Evolutionary conservation across 257 asterid species (phyloP), one percentile per base, ranked within the genome.

Genomic region (Oldenlandia corymbosa): DNA sequence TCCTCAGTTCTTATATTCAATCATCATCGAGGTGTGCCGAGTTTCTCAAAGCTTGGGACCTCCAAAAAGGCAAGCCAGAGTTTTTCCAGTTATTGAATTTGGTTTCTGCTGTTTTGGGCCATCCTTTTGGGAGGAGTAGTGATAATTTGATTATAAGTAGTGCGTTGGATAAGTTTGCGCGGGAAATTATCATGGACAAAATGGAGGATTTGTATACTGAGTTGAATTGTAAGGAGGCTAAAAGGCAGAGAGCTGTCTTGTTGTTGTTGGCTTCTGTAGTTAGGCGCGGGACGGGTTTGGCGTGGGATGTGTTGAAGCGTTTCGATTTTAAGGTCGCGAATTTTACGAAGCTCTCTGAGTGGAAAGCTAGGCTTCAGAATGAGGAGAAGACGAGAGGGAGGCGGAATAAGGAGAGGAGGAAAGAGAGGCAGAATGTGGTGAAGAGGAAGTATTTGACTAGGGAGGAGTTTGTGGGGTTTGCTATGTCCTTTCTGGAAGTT

Each of bases 401-500:
- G n/a, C n/a, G n/a, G n/a, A n/a, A n/a, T n/a, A n/a, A n/a, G n/a
- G n/a, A n/a, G n/a, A n/a, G n/a, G n/a, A n/a, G 85, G 90, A 88
- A 92, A 70, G 74, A 13, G 9, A 82, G 75, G 80, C 68, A 82
- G 67, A 48, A 39, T n/a, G 88, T 77, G 39, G 80, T 69, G 47
- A 80, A 69, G 34, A 70, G 72, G 82, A 80, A 77, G 79, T 80
- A 59, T 58, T 63, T 69, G 7, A 88, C 96, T 0, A 83, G 96
- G 73, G 83, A 79, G 65, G 80, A 88, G 1, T 91, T 86, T 72
- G 95, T 91, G 16, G 74, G 78, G 60, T 91, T 86, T 56, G 95
- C 95, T 1, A 79, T 82, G 91, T 78, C 96, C 8, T 88, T 91
- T 73, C 53, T 88, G 78, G 96, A 88, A 76, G 81, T 81, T 9